Base-by-base conservation (phyloP, 768 basidiomycete genomes). In the Astraeus odoratus region DNA sequence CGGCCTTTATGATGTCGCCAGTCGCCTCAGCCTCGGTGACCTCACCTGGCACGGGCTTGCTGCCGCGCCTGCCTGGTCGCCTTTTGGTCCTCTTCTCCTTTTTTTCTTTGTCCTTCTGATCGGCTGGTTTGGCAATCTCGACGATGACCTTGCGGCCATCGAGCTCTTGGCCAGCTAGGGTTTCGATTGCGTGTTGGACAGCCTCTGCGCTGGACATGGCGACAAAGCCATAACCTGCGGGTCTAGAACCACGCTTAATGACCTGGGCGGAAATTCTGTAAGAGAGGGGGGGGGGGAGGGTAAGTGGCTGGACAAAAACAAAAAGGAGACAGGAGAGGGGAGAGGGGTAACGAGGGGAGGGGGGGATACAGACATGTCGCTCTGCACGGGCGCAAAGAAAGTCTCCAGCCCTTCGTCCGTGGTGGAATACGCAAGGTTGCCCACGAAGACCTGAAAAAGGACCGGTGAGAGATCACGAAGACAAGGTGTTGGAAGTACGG, bases 341-440 rank as follows among this genome's bases (percentile, higher is more conserved):
- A 38, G 29, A 8, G 39, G 19, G 12, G 5, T 7, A 13, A 42
- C 3, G 25, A 8, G 31, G n/a, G n/a, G n/a, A 42, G 13, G n/a
- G 13, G 29, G 44, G 26, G 50, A 58, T 60, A 79, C 84, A 61
- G 75, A 94, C 92, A 94, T 83, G 69, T 90, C 89, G 73, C 71
- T 78, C 68, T 78, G 74, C 63, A 90, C 83, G 64, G 86, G 85
- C 68, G 76, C 84, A 76, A 94, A 95, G 77, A 95, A 86, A 68
- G 86, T 73, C 83, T 80, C 86, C 73, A 95, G 84, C 81, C 87
- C 87, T 71, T 90, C 86, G 76, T 91, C 88, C 75, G 86, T 89
- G 56, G 88, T 91, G 63, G 81, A 75, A 70, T 93, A 95, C 74
- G 89, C 81, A 75, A 95, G 90, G 73, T 95, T 95, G 58, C 92